A percentile compares a stretch with the other conserved stretches of the same genome.
phyloP scores from a whole-genome alignment of 805 yeast genomes.

The Candida odintsovae region DNA sequence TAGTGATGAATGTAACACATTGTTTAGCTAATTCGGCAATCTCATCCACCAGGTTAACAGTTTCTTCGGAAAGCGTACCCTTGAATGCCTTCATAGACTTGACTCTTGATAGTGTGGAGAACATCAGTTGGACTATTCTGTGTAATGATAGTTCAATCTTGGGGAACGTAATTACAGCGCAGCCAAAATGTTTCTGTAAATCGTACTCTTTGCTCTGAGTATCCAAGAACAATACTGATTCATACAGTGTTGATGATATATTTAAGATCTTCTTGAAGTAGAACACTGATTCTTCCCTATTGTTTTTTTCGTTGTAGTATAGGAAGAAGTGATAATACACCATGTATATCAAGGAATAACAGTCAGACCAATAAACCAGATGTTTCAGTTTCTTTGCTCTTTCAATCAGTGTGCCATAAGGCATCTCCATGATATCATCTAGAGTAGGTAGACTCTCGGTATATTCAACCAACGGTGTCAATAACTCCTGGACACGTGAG shows the following conservation, averaged over 20 bases:
- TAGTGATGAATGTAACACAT: constrained; percentile 6
- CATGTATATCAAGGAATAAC: constrained; percentile 13
- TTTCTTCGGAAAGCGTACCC: background rate
- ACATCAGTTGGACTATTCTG: constrained; percentile 15
- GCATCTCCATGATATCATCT: constrained; percentile 13
- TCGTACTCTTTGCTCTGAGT: constrained; percentile 10
- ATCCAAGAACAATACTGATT: constrained; percentile 14
- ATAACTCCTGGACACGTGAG: constrained; percentile 3
- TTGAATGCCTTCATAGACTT: constrained; percentile 15
- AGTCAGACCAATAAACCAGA: constrained; percentile 7
- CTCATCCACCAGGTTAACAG: constrained; percentile 9
- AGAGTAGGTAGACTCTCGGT: constrained; percentile 3
- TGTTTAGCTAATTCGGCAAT: constrained; percentile 4
- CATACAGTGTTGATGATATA: constrained; percentile 6
- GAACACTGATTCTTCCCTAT: constrained; percentile 10
- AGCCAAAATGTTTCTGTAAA: constrained; percentile 18
- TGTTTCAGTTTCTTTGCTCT: constrained; percentile 12
- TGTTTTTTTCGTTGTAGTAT: constrained; percentile 11
- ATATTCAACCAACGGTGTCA: constrained; percentile 11
- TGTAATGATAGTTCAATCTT: constrained; percentile 18
- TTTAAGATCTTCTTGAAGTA: constrained; percentile 8
- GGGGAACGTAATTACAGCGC: constrained; percentile 13
- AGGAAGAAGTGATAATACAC: constrained; percentile 20
- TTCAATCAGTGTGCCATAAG: constrained; percentile 14
- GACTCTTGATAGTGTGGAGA: constrained; percentile 12